Percentiles rank a stretch among this genome's conserved stretches.
Conservation (phyloP, 2,329 filamentous ascomycete genomes). For the Claviceps citrina region DNA sequence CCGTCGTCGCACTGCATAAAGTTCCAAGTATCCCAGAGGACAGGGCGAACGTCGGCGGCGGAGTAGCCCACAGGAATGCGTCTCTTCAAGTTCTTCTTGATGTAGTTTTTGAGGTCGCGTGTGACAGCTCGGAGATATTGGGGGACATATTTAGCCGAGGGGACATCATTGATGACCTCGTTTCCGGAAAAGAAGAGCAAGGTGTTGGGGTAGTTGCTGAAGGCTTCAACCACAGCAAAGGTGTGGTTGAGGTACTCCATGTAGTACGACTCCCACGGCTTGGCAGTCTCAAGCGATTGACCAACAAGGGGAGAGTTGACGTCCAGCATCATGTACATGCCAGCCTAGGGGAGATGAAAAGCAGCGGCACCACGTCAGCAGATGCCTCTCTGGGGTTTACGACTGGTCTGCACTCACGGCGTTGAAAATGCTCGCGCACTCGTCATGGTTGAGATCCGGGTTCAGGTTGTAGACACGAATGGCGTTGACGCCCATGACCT, state of each 20-base stretch:
- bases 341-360: slow-evolving; percentile 25
- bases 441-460: slow-evolving; percentile 49
- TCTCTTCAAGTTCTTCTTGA: slow-evolving; percentile 53
- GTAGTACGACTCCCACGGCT: slow-evolving; percentile 46
- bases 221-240: slow-evolving; percentile 51
- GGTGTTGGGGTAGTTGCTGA: slow-evolving; percentile 51
- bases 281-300: slow-evolving; percentile 37
- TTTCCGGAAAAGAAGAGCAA: slow-evolving; percentile 66
- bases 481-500: slow-evolving; percentile 48
- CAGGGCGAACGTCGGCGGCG: slow-evolving; percentile 59
- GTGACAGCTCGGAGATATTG: slow-evolving; percentile 63
- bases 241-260: slow-evolving; percentile 47
- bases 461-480: slow-evolving; percentile 57
- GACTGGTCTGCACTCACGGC: slow-evolving; percentile 25
- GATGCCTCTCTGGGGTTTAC: neutral
- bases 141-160: slow-evolving; percentile 43
- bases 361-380: neutral
- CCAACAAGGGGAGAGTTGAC: slow-evolving; percentile 50
- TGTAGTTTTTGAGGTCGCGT: slow-evolving; percentile 68
- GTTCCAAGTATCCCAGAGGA: slow-evolving; percentile 60
- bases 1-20: slow-evolving; percentile 55
- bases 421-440: slow-evolving; percentile 54
- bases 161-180: slow-evolving; percentile 56
- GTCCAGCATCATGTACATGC: slow-evolving; percentile 55
- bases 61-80: slow-evolving; percentile 66